A percentile compares a stretch with the other conserved stretches of the same genome.
phyloP scores from a whole-genome alignment of 192 early-diverging fungal species.

The Jimgerdemannia lactiflua region DNA sequence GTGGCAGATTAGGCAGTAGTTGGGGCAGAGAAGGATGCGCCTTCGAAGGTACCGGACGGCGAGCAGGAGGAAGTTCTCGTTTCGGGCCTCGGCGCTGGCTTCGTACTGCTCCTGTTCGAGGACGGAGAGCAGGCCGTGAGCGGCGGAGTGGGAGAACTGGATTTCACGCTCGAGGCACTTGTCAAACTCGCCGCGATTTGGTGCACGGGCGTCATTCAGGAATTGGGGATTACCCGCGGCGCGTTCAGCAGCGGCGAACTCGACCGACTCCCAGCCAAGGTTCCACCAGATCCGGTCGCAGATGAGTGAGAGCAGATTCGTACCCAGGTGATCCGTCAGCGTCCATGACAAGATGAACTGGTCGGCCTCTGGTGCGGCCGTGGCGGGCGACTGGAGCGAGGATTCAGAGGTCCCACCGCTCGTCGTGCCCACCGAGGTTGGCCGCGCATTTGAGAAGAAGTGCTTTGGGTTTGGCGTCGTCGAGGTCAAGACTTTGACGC shows the following conservation, averaged over 20 bases:
- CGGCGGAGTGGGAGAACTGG: background rate
- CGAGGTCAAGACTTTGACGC: constrained; percentile 18
- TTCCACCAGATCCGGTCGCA: constrained; percentile 28
- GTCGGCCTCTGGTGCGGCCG: constrained; percentile 13
- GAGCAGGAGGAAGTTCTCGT: constrained; percentile 38
- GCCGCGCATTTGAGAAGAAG: background rate
- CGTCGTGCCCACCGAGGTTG: background rate
- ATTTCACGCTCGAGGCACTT: constrained; percentile 13
- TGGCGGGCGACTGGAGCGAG: constrained; percentile 14
- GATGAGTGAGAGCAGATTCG: constrained; percentile 29
- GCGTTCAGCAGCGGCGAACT: constrained; percentile 16
- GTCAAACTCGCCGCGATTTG: constrained; percentile 2
- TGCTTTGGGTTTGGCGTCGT: background rate
- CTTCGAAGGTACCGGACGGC: constrained; percentile 35
- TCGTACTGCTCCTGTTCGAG: constrained; percentile 17
- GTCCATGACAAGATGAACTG: constrained; percentile 42
- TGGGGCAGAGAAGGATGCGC: constrained; percentile 25
- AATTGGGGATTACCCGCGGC: constrained; percentile 2
- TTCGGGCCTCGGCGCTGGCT: background rate
- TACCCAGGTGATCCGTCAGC: constrained; percentile 27
- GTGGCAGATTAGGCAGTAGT: constrained; percentile 44
- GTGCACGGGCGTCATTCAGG: background rate
- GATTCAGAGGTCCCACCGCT: background rate
- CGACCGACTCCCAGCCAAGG: constrained; percentile 21
- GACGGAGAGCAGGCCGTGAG: constrained; percentile 9